Conservation (phyloP, 306 rosid genomes). For the Gastrolobium villosum region DNA sequence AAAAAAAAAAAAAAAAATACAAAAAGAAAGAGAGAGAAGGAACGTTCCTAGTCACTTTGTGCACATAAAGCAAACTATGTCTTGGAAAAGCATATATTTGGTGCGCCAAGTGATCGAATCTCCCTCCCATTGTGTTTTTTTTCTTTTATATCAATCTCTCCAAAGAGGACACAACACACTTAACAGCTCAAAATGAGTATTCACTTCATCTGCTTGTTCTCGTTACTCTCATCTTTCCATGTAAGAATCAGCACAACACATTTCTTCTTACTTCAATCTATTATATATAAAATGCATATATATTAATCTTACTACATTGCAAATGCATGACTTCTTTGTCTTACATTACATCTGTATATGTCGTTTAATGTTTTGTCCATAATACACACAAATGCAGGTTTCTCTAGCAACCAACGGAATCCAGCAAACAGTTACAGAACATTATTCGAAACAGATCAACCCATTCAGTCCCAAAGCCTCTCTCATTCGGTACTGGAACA, state of each 20-base stretch:
- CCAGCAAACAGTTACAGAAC: not conserved
- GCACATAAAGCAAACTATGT: slow-evolving; percentile 45
- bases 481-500: slow-evolving; percentile 78
- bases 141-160: slow-evolving; percentile 43
- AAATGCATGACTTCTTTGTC: not conserved
- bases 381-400: slow-evolving; percentile 52
- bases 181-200: slow-evolving; percentile 46
- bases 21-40: not conserved
- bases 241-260: slow-evolving; percentile 51
- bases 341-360: not conserved
- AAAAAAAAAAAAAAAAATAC: not conserved
- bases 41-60: slow-evolving; percentile 34
- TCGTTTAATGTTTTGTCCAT: not conserved
- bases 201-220: slow-evolving; percentile 55
- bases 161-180: slow-evolving; percentile 10
- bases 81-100: slow-evolving; percentile 35
- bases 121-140: not conserved
- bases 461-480: slow-evolving; percentile 87
- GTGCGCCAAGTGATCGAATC: slow-evolving; percentile 7
- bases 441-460: slow-evolving; percentile 40
- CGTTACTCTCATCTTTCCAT: slow-evolving; percentile 63
- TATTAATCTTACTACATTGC: not conserved
- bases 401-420: slow-evolving; percentile 43
- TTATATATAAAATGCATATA: not conserved
- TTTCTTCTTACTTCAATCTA: not conserved